phyloP scores from a whole-genome alignment of 148 eudicot genomes.

The Chenopodium album region DNA sequence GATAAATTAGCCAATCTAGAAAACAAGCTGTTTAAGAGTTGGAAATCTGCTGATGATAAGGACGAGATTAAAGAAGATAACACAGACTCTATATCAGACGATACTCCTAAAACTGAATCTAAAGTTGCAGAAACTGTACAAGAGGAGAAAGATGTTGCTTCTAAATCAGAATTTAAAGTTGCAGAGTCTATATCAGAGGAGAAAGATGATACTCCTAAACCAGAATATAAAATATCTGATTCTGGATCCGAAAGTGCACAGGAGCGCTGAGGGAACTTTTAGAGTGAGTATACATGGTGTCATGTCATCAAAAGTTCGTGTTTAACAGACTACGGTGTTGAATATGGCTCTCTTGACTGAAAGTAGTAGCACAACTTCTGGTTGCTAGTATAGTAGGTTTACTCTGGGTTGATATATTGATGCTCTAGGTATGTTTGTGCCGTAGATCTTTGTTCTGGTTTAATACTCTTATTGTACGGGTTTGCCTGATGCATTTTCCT shows the following conservation, averaged over 20 bases:
- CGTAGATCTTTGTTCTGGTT: neutral
- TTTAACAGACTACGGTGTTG: neutral
- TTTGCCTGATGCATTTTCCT: neutral
- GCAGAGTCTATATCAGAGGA: slow-evolving; percentile 33
- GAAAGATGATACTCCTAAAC: slow-evolving; percentile 24
- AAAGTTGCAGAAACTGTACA: slow-evolving; percentile 23
- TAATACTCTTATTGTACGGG: neutral
- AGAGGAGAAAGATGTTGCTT: slow-evolving; percentile 30
- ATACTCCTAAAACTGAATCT: slow-evolving; percentile 19
- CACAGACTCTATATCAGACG: slow-evolving; percentile 35
- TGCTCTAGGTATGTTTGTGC: neutral
- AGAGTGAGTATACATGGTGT: neutral
- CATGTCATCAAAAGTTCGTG: neutral
- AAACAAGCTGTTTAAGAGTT: slow-evolving; percentile 48
- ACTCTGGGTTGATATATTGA: neutral
- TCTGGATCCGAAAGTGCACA: slow-evolving; percentile 9
- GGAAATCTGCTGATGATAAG: slow-evolving; percentile 22
- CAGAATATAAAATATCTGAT: slow-evolving; percentile 21
- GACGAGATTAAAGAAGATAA: slow-evolving; percentile 21
- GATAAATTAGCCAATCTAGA: slow-evolving; percentile 52
- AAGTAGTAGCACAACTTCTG: slow-evolving; percentile 6
- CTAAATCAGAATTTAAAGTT: slow-evolving; percentile 24
- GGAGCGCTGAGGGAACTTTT: slow-evolving; percentile 15
- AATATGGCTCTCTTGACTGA: slow-evolving; percentile 1
- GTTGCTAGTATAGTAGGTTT: neutral